Evolutionary conservation across 371 early-diverging fungal genomes (phyloP).

Genomic region (Mucor racemosus): DNA sequence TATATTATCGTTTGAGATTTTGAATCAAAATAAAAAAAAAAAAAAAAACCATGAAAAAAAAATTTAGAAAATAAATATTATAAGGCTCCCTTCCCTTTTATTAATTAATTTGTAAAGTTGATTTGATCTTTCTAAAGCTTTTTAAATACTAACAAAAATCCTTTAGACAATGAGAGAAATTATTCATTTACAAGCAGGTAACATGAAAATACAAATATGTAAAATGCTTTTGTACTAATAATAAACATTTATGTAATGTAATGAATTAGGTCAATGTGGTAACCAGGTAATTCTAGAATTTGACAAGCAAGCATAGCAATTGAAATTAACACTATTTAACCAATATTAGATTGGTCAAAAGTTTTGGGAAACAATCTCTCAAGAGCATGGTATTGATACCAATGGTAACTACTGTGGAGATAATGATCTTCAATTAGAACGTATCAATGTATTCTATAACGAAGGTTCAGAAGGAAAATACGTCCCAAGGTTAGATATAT

Average conservation of each 20-base stretch:
- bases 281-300: conserved; percentile 65
- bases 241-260: background rate
- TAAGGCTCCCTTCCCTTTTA: conserved; percentile 26
- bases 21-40: conserved; percentile 2
- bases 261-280: conserved; percentile 82
- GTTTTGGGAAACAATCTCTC: conserved; percentile 95
- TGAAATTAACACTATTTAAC: background rate
- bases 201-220: background rate
- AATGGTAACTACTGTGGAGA: conserved; percentile 82
- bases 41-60: background rate
- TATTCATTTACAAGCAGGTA: conserved; percentile 97
- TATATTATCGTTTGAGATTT: conserved; percentile 3
- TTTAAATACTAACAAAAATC: no score
- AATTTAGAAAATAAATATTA: conserved; percentile 2
- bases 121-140: background rate
- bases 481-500: conserved; percentile 63
- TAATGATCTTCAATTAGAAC: conserved; percentile 93
- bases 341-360: conserved; percentile 74
- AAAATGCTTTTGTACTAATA: background rate
- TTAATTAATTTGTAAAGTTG: conserved; percentile 14
- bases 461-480: conserved; percentile 87
- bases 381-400: conserved; percentile 90
- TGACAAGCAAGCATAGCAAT: background rate
- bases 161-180: conserved; percentile 94
- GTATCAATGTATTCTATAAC: conserved; percentile 98